A percentile compares a stretch with the other conserved stretches of the same genome.
These are phyloP conservation scores for Pythium rhizo-oryzae DNA, from an alignment of 352 stramenopile genomes.

Conservation along the genomic window DNA sequence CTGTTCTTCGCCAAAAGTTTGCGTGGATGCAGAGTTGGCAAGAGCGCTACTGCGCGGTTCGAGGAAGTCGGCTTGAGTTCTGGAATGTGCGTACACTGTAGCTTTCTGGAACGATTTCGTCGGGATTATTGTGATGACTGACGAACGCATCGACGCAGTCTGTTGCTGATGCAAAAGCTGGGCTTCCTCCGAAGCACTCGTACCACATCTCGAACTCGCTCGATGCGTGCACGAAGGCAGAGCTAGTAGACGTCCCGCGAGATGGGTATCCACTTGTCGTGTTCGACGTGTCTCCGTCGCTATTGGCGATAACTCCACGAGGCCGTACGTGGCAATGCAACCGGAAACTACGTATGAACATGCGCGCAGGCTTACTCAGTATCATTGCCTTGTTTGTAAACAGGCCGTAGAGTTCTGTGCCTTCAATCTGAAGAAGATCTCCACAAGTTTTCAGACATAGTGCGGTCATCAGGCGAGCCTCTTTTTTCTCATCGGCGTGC, in stretches of 20 bases:
- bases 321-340: constrained; percentile 24
- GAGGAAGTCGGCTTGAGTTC: constrained; percentile 38
- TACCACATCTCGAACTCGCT: constrained; percentile 33
- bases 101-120: background rate
- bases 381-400: background rate
- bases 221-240: constrained; percentile 33
- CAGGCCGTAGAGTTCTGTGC: background rate
- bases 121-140: background rate
- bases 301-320: constrained; percentile 23
- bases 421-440: background rate
- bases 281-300: constrained; percentile 31
- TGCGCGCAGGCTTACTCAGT: too few relatives aligned
- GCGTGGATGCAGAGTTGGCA: constrained; percentile 13
- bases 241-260: constrained; percentile 26
- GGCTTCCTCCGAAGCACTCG: constrained; percentile 29
- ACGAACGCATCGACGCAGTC: constrained; percentile 15
- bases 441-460: background rate
- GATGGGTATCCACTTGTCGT: constrained; percentile 37
- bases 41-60: constrained; percentile 39
- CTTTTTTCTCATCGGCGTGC: background rate
- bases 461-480: background rate
- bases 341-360: background rate
- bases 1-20: constrained; percentile 31
- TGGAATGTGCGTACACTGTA: constrained; percentile 40
- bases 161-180: constrained; percentile 38